Conservation (phyloP, 306 rosid genomes). For the Castanea mollissima region DNA sequence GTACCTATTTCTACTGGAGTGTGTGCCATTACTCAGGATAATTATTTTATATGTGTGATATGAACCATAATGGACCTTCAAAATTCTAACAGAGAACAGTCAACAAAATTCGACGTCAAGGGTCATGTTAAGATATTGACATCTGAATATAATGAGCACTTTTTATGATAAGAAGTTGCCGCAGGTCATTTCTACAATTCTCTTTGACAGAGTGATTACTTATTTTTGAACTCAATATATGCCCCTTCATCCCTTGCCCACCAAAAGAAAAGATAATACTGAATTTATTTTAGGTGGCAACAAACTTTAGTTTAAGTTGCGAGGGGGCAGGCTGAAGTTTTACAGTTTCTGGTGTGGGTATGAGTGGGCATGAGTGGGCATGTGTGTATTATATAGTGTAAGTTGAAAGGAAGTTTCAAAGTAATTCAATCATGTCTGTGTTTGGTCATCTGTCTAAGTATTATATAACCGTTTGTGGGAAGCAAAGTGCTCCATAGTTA, state of each 20-base stretch:
- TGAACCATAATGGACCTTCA: not conserved
- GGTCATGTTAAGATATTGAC: not conserved
- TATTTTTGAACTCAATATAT: no score
- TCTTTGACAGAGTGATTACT: no score
- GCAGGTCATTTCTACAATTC: no score
- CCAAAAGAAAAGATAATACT: no score
- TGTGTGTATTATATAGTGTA: not conserved
- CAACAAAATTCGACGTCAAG: not conserved
- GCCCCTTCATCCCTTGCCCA: no score
- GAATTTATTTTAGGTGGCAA: no score
- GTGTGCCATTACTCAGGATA: not conserved
- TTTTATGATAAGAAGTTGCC: no score
- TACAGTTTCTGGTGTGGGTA: no score
- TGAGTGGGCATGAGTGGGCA: no score
- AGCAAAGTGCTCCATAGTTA: not conserved
- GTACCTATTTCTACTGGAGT: slow-evolving; percentile 59
- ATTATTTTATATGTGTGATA: not conserved
- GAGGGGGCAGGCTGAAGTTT: no score
- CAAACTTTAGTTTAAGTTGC: no score
- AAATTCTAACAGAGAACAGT: not conserved
- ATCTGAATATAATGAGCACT: not conserved
- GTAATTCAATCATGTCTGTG: not conserved
- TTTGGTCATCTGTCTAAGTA: not conserved
- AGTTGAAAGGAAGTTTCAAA: not conserved
- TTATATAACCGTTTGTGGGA: not conserved